phyloP scores from a whole-genome alignment of 2,329 filamentous ascomycete species.

The Parastagonospora nodorum region DNA sequence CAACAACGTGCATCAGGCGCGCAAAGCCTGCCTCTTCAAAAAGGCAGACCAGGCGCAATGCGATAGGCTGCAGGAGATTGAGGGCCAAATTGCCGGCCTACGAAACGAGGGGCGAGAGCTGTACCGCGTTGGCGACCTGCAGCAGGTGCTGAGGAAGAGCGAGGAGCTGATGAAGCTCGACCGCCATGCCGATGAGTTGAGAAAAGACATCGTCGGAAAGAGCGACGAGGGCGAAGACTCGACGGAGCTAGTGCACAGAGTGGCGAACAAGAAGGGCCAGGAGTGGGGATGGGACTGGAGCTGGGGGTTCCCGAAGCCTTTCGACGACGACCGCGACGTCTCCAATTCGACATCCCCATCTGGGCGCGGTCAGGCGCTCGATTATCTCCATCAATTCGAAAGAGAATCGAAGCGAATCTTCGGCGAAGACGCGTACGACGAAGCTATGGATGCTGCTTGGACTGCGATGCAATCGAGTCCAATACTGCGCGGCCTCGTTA shows the following conservation, averaged over 20 bases:
- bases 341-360: slow-evolving; percentile 4
- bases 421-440: slow-evolving; percentile 6
- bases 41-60: slow-evolving; percentile 35
- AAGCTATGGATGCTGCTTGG: not conserved
- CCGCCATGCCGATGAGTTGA: slow-evolving; percentile 29
- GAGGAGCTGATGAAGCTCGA: slow-evolving; percentile 39
- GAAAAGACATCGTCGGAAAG: slow-evolving; percentile 28
- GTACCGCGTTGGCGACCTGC: slow-evolving; percentile 32
- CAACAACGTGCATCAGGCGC: slow-evolving; percentile 36
- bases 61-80: slow-evolving; percentile 29
- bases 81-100: slow-evolving; percentile 24
- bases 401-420: slow-evolving; percentile 11
- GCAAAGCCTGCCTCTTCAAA: slow-evolving; percentile 40
- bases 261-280: slow-evolving; percentile 38
- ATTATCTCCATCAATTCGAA: slow-evolving; percentile 5
- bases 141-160: slow-evolving; percentile 34
- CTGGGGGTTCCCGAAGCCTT: slow-evolving; percentile 39
- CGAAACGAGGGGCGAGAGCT: slow-evolving; percentile 31
- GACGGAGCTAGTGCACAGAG: slow-evolving; percentile 29
- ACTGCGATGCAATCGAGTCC: not conserved
- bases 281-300: slow-evolving; percentile 44
- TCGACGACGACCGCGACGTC: slow-evolving; percentile 19
- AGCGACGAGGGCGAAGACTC: slow-evolving; percentile 10
- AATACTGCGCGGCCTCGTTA: not conserved
- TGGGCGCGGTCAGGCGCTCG: not conserved